Evolutionary conservation across 2,329 filamentous ascomycete genomes (phyloP).

Genomic region (Aspergillus transmontanensis): DNA sequence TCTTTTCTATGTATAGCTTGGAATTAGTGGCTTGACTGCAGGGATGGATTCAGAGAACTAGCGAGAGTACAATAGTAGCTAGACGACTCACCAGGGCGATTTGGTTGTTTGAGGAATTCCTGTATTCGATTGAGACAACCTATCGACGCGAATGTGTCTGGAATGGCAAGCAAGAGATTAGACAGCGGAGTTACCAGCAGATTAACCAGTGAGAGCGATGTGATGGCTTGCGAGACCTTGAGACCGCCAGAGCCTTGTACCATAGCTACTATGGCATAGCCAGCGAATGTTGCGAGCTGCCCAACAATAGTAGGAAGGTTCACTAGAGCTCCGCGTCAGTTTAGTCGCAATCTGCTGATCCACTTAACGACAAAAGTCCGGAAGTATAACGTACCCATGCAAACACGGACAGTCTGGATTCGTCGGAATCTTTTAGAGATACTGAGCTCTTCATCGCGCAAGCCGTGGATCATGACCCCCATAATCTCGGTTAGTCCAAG

Average conservation of each 20-base stretch:
- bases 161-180: constrained; percentile 40
- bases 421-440: constrained; percentile 26
- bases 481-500: constrained; percentile 31
- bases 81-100: constrained; percentile 16
- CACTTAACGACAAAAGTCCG: no score
- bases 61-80: background rate
- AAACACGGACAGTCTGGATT: constrained; percentile 16
- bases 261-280: constrained; percentile 20
- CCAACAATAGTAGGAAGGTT: constrained; percentile 17
- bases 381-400: constrained; percentile 12
- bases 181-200: constrained; percentile 41
- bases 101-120: constrained; percentile 24
- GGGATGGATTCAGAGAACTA: background rate
- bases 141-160: constrained; percentile 39
- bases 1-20: constrained; percentile 16
- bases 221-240: constrained; percentile 41
- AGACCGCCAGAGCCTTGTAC: constrained; percentile 24
- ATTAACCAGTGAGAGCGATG: constrained; percentile 42
- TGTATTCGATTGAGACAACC: constrained; percentile 42
- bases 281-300: constrained; percentile 20
- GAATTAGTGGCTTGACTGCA: background rate
- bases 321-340: constrained; percentile 13
- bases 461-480: constrained; percentile 28
- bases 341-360: background rate
- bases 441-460: constrained; percentile 26